phyloP scores from a whole-genome alignment of 2,329 filamentous ascomycete species.

The Phaeosphaeria sp. region DNA sequence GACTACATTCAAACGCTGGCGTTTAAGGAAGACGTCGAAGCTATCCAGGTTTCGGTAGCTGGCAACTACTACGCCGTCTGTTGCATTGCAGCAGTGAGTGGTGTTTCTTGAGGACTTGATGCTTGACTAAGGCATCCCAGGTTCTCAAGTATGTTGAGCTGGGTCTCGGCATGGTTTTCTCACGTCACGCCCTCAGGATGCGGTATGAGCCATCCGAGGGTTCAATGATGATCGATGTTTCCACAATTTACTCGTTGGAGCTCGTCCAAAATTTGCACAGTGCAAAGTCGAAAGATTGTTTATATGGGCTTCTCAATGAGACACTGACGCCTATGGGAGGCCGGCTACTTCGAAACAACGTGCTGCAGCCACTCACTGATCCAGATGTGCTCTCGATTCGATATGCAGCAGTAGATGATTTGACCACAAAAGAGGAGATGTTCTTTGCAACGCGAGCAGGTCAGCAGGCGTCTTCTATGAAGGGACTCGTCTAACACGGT shows the following conservation, averaged over 20 bases:
- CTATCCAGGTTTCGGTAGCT: conserved; percentile 77
- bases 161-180: conserved; percentile 71
- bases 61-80: conserved; percentile 89
- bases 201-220: conserved; percentile 88
- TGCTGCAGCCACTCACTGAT: conserved; percentile 86
- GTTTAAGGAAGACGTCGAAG: conserved; percentile 79
- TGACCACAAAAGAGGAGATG: conserved; percentile 83
- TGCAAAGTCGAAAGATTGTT: conserved; percentile 77
- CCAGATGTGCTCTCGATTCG: conserved; percentile 71
- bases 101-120: conserved; percentile 55
- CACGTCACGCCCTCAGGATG: conserved; percentile 81
- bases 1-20: conserved; percentile 82
- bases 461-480: conserved; percentile 34
- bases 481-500: conserved; percentile 3
- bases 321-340: conserved; percentile 89
- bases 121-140: conserved; percentile 53
- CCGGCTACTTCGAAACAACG: conserved; percentile 81
- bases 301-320: conserved; percentile 86
- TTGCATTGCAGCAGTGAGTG: conserved; percentile 80
- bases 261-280: conserved; percentile 86
- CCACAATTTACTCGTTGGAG: conserved; percentile 86
- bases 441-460: conserved; percentile 78
- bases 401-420: conserved; percentile 83
- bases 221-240: conserved; percentile 94
- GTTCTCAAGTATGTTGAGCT: conserved; percentile 81